These are phyloP conservation scores for Cyathus striatus DNA, from an alignment of 768 basidiomycete species.

Conservation along the genomic window DNA sequence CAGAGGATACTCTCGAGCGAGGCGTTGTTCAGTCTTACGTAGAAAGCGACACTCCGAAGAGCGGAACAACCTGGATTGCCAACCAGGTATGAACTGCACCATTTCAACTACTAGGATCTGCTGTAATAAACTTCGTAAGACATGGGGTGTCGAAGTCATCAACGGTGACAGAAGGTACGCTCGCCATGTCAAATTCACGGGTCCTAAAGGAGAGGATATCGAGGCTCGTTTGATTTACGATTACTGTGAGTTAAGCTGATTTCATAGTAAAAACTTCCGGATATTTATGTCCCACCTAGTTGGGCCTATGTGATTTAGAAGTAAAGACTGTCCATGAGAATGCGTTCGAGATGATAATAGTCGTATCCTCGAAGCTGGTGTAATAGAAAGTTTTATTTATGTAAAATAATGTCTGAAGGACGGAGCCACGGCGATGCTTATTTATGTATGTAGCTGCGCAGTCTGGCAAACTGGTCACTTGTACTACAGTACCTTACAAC, in stretches of 20 bases:
- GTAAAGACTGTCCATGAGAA: too few relatives aligned
- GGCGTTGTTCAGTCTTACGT: conserved; percentile 42
- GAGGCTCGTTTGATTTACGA: conserved; percentile 59
- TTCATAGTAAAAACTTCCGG: neutral
- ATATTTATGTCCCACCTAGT: too few relatives aligned
- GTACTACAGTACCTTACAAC: too few relatives aligned
- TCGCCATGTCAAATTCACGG: conserved; percentile 59
- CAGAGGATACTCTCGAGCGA: conserved; percentile 32
- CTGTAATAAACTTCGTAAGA: conserved; percentile 18
- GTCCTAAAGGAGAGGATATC: conserved; percentile 53
- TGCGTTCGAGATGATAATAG: too few relatives aligned
- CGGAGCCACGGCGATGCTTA: too few relatives aligned
- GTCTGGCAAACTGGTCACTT: too few relatives aligned
- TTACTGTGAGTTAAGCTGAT: conserved; percentile 43
- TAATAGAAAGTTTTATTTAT: too few relatives aligned
- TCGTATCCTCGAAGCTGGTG: too few relatives aligned
- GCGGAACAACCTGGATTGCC: conserved; percentile 53
- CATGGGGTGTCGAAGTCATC: conserved; percentile 63
- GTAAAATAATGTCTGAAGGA: too few relatives aligned
- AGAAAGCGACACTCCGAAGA: conserved; percentile 62
- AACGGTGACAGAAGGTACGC: conserved; percentile 56
- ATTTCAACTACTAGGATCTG: neutral
- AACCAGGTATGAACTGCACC: conserved; percentile 42
- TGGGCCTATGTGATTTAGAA: neutral
- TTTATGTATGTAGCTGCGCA: too few relatives aligned